Base-by-base conservation (phyloP, 1,284 basidiomycete genomes). In the Apiotrichum montevideense region DNA sequence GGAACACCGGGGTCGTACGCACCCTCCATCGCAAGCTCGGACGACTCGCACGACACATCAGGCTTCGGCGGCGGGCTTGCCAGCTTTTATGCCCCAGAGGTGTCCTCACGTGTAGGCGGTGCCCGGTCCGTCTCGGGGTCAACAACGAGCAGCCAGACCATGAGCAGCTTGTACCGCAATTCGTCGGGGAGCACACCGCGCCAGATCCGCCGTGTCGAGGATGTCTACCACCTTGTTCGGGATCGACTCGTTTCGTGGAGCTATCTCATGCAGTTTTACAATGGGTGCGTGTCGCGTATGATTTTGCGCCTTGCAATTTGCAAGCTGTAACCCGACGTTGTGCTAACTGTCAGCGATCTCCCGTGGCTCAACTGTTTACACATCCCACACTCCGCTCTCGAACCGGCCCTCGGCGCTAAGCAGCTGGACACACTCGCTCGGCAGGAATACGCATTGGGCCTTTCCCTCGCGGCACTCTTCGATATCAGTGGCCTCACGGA, bases 401-500 rank as follows among this genome's bases (percentile, higher is more conserved):
- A 73, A 48, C 32, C 60, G 0, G 56, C 62, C 0, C 59, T 78
- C 4, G 77, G 75, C 8, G 58, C 67, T 2, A 66, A 64, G 43
- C 66, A 67, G 55, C 58, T 74, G n/a, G 67, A 72, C 49, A 52
- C 50, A 32, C 68, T 74, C 40, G 73, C 77, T 0, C 66, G 70
- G 0, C 71, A 77, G 45, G 75, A 78, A 54, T 73, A 76, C 46
- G 65, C 79, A 6, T 69, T 80, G 6, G 79, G 79, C 7, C 73
- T 78, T 58, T 78, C 74, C 1, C 66, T 81, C 4, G 74, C 75
- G 1, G 61, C 72, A 4, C 58, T 79, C 2, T 72, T 80, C 40
- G 79, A 80, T 52, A 77, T 78, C 15, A 56, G 70, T 0, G 63
- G 66, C 1, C 69, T 72, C 2, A 49, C 58, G 11, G 79, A 81